A percentile compares a stretch with the other conserved stretches of the same genome.
These are phyloP conservation scores for Pisolithus albus DNA, from an alignment of 768 basidiomycete species.

Conservation along the genomic window DNA sequence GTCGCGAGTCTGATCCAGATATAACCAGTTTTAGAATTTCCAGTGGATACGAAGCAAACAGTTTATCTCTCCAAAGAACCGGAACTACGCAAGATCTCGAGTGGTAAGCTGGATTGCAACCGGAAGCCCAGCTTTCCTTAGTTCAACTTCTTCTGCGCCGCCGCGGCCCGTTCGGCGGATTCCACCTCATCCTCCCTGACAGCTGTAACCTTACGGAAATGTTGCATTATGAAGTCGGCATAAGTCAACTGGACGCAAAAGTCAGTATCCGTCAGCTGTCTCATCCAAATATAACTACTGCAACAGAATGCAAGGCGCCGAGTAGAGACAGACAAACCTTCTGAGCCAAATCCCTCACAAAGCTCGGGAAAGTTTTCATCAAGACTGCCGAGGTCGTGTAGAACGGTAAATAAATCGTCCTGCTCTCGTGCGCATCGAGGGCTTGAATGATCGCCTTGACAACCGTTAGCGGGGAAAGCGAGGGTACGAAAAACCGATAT, in stretches of 20 bases:
- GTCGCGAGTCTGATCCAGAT: too few relatives aligned
- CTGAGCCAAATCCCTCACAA: constrained; percentile 65
- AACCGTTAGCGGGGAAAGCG: constrained; percentile 62
- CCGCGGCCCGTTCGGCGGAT: not conserved
- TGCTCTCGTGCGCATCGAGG: constrained; percentile 73
- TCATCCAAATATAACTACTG: not conserved
- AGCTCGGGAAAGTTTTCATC: constrained; percentile 59
- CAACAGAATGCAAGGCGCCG: not conserved
- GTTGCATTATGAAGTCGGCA: constrained; percentile 67
- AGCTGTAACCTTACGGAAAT: constrained; percentile 60
- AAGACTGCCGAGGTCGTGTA: constrained; percentile 56
- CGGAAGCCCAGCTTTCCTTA: not conserved
- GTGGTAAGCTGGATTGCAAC: too few relatives aligned
- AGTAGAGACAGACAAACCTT: constrained; percentile 40
- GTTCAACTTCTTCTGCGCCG: not conserved
- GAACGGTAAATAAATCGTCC: constrained; percentile 65
- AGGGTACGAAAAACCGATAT: constrained; percentile 72
- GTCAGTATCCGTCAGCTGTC: constrained; percentile 5
- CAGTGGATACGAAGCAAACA: too few relatives aligned
- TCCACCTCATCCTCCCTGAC: constrained; percentile 49
- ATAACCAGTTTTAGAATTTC: too few relatives aligned
- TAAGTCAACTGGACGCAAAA: constrained; percentile 43
- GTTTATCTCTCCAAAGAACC: too few relatives aligned
- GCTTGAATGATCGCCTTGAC: constrained; percentile 79
- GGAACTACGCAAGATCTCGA: too few relatives aligned